Conservation (phyloP, 1,284 basidiomycete species). For the Flammula alnicola region DNA sequence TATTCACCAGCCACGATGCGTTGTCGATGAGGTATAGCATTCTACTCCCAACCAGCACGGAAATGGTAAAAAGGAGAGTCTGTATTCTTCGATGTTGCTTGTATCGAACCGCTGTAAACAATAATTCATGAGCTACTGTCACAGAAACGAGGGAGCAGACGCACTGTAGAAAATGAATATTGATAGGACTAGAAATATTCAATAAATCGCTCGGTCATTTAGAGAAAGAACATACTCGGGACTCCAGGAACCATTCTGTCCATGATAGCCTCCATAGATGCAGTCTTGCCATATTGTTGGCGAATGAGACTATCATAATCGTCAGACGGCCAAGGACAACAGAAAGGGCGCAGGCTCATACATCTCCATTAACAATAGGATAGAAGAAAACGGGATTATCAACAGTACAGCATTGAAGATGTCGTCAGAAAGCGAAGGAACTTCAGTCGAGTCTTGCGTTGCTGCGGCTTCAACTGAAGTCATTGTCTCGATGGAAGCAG, state of each 20-base stretch:
- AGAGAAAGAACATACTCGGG: slow-evolving; percentile 59
- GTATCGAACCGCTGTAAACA: slow-evolving; percentile 59
- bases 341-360: slow-evolving; percentile 40
- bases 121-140: not conserved
- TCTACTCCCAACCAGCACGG: slow-evolving; percentile 60
- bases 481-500: slow-evolving; percentile 18
- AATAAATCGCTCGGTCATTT: not conserved
- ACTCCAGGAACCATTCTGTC: slow-evolving; percentile 64
- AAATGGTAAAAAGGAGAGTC: slow-evolving; percentile 58
- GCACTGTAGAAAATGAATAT: slow-evolving; percentile 80
- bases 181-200: slow-evolving; percentile 57
- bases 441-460: slow-evolving; percentile 36
- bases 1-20: slow-evolving; percentile 67
- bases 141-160: slow-evolving; percentile 28
- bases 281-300: slow-evolving; percentile 70
- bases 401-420: slow-evolving; percentile 64
- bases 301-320: slow-evolving; percentile 64
- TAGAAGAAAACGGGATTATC: slow-evolving; percentile 72
- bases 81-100: slow-evolving; percentile 60
- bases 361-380: slow-evolving; percentile 81
- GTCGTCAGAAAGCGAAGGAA: slow-evolving; percentile 63
- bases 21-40: slow-evolving; percentile 74
- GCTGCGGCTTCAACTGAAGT: not conserved
- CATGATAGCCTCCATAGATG: slow-evolving; percentile 49
- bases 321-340: not conserved